phyloP scores from a whole-genome alignment of 768 basidiomycete species.

The Gymnopilus dilepis region DNA sequence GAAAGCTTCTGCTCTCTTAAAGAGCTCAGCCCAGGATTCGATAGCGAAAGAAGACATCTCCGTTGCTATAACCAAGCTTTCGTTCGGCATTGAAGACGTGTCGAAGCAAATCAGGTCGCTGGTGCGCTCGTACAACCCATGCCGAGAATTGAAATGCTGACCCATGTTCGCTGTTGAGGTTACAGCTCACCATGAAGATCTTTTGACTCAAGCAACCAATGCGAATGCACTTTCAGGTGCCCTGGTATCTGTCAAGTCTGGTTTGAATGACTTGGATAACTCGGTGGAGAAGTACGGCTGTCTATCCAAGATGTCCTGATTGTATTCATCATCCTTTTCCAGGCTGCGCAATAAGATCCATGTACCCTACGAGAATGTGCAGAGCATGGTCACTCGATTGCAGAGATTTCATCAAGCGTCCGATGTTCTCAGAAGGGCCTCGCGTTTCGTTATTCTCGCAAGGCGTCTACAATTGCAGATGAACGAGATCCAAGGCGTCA shows the following conservation, averaged over 20 bases:
- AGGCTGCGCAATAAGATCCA: constrained; percentile 89
- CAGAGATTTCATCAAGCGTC: constrained; percentile 83
- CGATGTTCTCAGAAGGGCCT: constrained; percentile 82
- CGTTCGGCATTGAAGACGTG: constrained; percentile 89
- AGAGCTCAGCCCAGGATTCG: constrained; percentile 50
- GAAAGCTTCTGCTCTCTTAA: constrained; percentile 36
- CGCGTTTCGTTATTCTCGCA: constrained; percentile 84
- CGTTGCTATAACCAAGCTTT: constrained; percentile 86
- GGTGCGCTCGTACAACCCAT: constrained; percentile 49
- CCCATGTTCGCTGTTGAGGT: constrained; percentile 53
- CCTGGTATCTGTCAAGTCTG: constrained; percentile 66
- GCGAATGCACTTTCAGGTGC: constrained; percentile 75
- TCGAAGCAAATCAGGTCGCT: constrained; percentile 87
- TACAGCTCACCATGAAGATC: constrained; percentile 78
- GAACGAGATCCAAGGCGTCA: constrained; percentile 59
- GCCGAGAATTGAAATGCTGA: constrained; percentile 15
- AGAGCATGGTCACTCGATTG: constrained; percentile 71
- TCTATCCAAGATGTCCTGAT: neutral
- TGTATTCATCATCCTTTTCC: constrained; percentile 18
- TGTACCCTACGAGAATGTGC: constrained; percentile 78
- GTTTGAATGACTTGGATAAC: constrained; percentile 73
- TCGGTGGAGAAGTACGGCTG: constrained; percentile 75
- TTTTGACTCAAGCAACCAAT: constrained; percentile 82
- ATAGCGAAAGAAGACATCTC: constrained; percentile 85
- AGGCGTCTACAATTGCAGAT: constrained; percentile 88